These are phyloP conservation scores for Paramyrothecium sp. DNA, from an alignment of 2,329 filamentous ascomycete species.

Conservation along the genomic window DNA sequence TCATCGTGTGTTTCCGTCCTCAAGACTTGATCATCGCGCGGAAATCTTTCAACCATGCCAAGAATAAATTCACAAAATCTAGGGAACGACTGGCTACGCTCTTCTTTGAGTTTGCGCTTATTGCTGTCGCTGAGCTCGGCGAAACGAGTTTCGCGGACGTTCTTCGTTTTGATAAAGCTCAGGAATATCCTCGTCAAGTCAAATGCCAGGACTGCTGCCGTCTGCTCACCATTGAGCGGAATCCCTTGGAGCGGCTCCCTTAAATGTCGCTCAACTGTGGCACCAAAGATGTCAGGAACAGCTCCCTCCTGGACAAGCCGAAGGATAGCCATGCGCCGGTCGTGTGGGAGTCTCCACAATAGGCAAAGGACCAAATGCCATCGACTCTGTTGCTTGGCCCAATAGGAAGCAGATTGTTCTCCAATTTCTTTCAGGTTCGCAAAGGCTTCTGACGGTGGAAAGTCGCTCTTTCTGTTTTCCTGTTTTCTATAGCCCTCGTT, in stretches of 20 bases:
- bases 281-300: neutral
- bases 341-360: constrained; percentile 26
- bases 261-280: neutral
- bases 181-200: constrained; percentile 29
- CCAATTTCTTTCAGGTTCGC: constrained; percentile 21
- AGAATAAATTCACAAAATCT: constrained; percentile 25
- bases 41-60: constrained; percentile 22
- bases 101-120: constrained; percentile 5
- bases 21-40: constrained; percentile 16
- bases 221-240: constrained; percentile 6
- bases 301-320: constrained; percentile 13
- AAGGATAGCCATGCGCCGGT: constrained; percentile 23
- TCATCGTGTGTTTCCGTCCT: constrained; percentile 3
- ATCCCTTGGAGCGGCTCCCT: neutral
- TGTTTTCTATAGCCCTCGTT: too few relatives aligned
- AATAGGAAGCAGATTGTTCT: constrained; percentile 12
- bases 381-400: constrained; percentile 23
- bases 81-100: constrained; percentile 9
- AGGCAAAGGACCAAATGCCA: constrained; percentile 27
- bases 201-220: constrained; percentile 18
- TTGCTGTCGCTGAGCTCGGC: constrained; percentile 10
- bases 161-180: constrained; percentile 23
- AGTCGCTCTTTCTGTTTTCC: neutral
- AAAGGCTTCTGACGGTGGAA: constrained; percentile 18
- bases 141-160: constrained; percentile 17